phyloP scores from a whole-genome alignment of 257 asterid species.

The Knoxia roxburghii region DNA sequence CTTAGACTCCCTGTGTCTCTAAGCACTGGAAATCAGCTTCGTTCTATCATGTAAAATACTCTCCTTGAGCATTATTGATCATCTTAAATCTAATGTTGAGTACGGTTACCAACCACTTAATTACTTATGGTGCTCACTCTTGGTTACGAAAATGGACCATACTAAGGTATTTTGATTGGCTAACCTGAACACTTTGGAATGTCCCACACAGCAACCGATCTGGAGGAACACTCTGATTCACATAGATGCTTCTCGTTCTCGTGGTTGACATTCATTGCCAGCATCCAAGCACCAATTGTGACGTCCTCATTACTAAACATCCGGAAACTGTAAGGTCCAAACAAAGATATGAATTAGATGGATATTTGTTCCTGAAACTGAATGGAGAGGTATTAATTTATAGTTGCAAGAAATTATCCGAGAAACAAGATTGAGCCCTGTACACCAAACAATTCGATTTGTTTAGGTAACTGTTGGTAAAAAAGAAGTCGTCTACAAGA shows the following conservation, averaged over 20 bases:
- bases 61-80: conserved; percentile 1
- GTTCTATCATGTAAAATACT: no score
- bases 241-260: conserved; percentile 72
- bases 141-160: not conserved
- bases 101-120: not conserved
- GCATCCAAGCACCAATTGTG: conserved; percentile 99
- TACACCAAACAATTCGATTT: not conserved
- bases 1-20: not conserved
- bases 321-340: conserved; percentile 61
- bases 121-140: not conserved
- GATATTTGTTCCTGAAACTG: not conserved
- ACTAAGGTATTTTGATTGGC: not conserved
- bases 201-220: conserved; percentile 96
- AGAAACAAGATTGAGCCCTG: not conserved
- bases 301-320: conserved; percentile 99
- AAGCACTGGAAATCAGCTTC: not conserved
- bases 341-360: conserved; percentile 1
- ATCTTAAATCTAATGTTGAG: not conserved
- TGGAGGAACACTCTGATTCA: conserved; percentile 54
- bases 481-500: not conserved
- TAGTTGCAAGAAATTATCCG: not conserved
- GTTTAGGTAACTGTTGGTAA: not conserved
- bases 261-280: conserved; percentile 91
- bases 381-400: not conserved
- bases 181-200: conserved; percentile 98